Conservation (phyloP, 108 stramenopile genomes). For the Fragilariopsis cylindrus region DNA sequence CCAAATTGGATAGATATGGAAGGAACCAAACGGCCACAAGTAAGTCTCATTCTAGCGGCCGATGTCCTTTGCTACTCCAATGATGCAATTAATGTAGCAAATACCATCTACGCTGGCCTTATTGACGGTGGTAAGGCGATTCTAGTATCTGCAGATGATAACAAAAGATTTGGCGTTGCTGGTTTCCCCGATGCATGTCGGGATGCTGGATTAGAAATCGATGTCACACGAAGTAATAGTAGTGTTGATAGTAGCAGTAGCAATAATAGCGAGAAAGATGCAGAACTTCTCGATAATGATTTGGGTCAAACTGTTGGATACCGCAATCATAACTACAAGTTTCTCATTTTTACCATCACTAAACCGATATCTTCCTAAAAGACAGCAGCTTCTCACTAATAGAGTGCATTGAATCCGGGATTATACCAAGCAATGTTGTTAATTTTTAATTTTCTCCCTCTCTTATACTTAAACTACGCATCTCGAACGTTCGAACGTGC, state of each 20-base stretch:
- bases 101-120: conserved; percentile 10
- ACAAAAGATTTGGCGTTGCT: conserved; percentile 3
- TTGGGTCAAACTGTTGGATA: too few relatives aligned
- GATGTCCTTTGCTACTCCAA: conserved; percentile 17
- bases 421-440: too few relatives aligned
- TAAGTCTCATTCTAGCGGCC: conserved; percentile 11
- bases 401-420: not conserved
- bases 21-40: conserved; percentile 14
- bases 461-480: too few relatives aligned
- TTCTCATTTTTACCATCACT: conserved; percentile 3
- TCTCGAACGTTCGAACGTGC: too few relatives aligned
- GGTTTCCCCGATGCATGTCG: conserved; percentile 15
- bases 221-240: not conserved
- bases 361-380: not conserved
- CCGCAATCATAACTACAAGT: not conserved
- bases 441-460: too few relatives aligned
- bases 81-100: conserved; percentile 15
- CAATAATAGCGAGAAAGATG: not conserved
- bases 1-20: conserved; percentile 21
- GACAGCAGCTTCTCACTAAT: not conserved
- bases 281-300: too few relatives aligned
- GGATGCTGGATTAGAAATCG: conserved; percentile 8
- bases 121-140: conserved; percentile 11
- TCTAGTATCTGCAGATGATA: not conserved
- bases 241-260: not conserved